phyloP scores from a whole-genome alignment of 2,329 filamentous ascomycete genomes.

The Microsporum audouinii region DNA sequence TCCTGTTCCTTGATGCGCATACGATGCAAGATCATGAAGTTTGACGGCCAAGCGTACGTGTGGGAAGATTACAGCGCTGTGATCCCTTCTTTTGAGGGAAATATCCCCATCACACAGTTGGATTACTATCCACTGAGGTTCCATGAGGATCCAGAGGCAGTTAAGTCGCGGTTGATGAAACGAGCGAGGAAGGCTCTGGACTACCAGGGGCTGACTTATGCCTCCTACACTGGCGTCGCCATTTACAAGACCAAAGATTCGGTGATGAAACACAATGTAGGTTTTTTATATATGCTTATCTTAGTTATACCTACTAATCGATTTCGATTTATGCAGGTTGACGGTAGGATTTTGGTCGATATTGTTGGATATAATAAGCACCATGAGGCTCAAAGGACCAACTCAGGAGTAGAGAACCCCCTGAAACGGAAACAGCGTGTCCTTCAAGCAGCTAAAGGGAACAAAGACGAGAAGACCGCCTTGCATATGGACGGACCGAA shows the following conservation, averaged over 20 bases:
- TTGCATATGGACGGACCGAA: background rate
- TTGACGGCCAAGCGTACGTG: slow-evolving; percentile 22
- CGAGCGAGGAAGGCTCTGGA: slow-evolving; percentile 35
- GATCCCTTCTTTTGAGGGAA: slow-evolving; percentile 26
- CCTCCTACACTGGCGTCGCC: slow-evolving; percentile 36
- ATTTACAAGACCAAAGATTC: slow-evolving; percentile 15
- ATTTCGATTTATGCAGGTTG: slow-evolving; percentile 31
- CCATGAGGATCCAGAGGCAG: slow-evolving; percentile 21
- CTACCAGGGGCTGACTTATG: slow-evolving; percentile 34
- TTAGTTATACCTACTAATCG: background rate
- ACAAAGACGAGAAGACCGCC: background rate
- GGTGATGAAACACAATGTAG: slow-evolving; percentile 2
- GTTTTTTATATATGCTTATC: background rate
- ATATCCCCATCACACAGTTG: slow-evolving; percentile 33
- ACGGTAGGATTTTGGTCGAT: slow-evolving; percentile 34
- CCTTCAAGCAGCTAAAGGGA: background rate
- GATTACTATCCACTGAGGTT: slow-evolving; percentile 30
- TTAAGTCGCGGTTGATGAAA: slow-evolving; percentile 22
- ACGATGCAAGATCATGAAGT: background rate
- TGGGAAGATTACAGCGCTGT: slow-evolving; percentile 31
- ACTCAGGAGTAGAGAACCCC: background rate
- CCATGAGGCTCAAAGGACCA: slow-evolving; percentile 19
- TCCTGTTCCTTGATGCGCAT: background rate
- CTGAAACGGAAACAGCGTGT: background rate
- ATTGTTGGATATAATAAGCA: slow-evolving; percentile 36